Base-by-base conservation (phyloP, 164 flowering plant species). In the Liquidambar formosana region DNA sequence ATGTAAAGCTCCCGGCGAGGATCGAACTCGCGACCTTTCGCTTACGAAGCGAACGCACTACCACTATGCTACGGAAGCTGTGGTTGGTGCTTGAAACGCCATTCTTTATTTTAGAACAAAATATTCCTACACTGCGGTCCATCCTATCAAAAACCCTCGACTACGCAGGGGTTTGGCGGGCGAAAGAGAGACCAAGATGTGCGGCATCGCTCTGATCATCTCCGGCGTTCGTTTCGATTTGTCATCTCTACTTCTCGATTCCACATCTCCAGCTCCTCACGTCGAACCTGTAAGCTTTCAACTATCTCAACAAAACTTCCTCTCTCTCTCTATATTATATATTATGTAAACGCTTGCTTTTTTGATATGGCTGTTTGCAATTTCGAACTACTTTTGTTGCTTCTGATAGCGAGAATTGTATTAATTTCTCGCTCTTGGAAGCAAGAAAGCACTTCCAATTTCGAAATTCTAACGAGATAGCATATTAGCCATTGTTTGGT, bases 21-120 rank as follows among this genome's bases (percentile, higher is more conserved):
- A 93, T 95, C 97, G 97, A 95, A 93, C 99, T 95, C 97, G 86
- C 96, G 97, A 86, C 97, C 99, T 93, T 93, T 93, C 94, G 93
- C 97, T 93, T 93, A 91, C 94, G 97, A 91, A 93, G 97, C 92
- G 94, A 95, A 95, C 94, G 96, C 97, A 93, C 85, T 90, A 93
- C 96, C 99, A 93, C 99, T 90, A 89, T 90, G 97, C 97, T 93
- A 95, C 83, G 94, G 93, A 95, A 91, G 97, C 97, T 9, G n/a
- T 33, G 41, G 2, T 2, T 2, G 41, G 41, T 33, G 6, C 2
- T 6, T 33, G 41, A 33, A 2, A 6, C 41, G 6, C 41, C 41
- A 33, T 33, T 33, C n/a, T n/a, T n/a, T n/a, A n/a, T n/a, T 33
- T 33, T 33, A 33, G 41, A 33, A 33, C 41, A 33, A 33, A 33